Evolutionary conservation across 2,329 filamentous ascomycete genomes (phyloP), one percentile per base, ranked within the genome.

Genomic region (Diplodia mutila): DNA sequence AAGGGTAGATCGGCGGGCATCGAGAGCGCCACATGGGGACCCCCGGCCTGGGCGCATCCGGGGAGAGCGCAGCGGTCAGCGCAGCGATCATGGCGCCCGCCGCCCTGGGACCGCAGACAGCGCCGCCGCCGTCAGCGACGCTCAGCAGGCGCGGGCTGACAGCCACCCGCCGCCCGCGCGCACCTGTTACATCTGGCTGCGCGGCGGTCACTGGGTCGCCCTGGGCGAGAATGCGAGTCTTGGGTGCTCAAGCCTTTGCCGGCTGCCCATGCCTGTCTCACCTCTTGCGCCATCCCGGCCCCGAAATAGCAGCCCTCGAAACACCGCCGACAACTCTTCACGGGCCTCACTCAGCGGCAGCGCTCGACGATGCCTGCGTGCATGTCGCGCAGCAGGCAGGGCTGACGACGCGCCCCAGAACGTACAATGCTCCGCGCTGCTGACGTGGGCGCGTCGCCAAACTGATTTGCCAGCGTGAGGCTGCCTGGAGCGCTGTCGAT

Each of bases 1-100:
- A 55, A 42, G 65, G 54, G 65, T 18, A 48, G 65, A 66, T 57
- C 65, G 54, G 53, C 53, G 65, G 65, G 65, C 65, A 42, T n/a
- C 37, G 39, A n/a, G 21, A 34, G 34, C 46, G 21, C 16, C 12
- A 5, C 27, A 34, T 27, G 32, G 37, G 18, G 2, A 5, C 29
- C 25, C 46, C 48, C 46, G 29, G 12, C 29, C 27, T 3, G n/a
- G 9, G 23, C 25, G 59, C 48, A 23, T 14, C 59, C 59, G 2
- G 32, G 39, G 23, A 29, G 42, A n/a, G n/a, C 55, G 11, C 37
- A 48, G 57, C 39, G 29, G 59, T 63, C 59, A 63, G 59, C 59
- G 59, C 59, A 18, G 27, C 59, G 57, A 61, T 49, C 39, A 61
- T 48, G 37, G 21, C 55, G 29, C 21, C 54, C 54, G 37, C 12